Conservation (phyloP, 2,329 filamentous ascomycete species). For the Microdochium trichocladiopsis region DNA sequence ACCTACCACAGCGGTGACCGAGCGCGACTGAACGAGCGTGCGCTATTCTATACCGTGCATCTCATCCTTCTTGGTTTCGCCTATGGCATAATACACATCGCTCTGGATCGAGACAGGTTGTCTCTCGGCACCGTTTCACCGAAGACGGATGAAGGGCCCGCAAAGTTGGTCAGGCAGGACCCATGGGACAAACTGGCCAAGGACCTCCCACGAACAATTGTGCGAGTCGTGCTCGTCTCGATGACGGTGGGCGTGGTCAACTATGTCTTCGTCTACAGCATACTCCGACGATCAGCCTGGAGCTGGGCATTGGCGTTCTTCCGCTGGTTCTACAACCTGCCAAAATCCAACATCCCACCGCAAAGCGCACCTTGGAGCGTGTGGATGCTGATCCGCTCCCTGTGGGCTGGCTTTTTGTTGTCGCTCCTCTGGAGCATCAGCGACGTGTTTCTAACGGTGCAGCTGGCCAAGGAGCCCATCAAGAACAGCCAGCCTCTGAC, state of each 20-base stretch:
- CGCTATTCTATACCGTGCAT: slow-evolving; percentile 70
- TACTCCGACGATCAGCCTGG: slow-evolving; percentile 61
- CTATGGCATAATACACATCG: slow-evolving; percentile 67
- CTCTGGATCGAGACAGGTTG: slow-evolving; percentile 66
- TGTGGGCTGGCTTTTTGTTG: slow-evolving; percentile 59
- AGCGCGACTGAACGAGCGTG: slow-evolving; percentile 74
- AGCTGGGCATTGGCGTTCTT: slow-evolving; percentile 62
- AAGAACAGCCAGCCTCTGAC: slow-evolving; percentile 84
- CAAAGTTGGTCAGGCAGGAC: slow-evolving; percentile 3
- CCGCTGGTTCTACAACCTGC: slow-evolving; percentile 68
- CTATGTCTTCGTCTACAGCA: slow-evolving; percentile 53
- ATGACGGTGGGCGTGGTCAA: slow-evolving; percentile 29
- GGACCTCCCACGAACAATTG: slow-evolving; percentile 23
- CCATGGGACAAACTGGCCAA: slow-evolving; percentile 31
- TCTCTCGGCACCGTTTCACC: slow-evolving; percentile 31
- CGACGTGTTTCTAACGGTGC: slow-evolving; percentile 73
- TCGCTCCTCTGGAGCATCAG: slow-evolving; percentile 68
- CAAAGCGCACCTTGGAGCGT: slow-evolving; percentile 49
- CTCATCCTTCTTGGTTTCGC: slow-evolving; percentile 60
- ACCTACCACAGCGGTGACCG: slow-evolving; percentile 66
- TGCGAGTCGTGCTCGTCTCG: slow-evolving; percentile 20
- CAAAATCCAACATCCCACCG: slow-evolving; percentile 60
- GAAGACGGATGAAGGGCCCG: slow-evolving; percentile 11
- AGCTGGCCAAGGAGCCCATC: slow-evolving; percentile 71
- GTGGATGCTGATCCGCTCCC: slow-evolving; percentile 47